Evolutionary conservation across 768 basidiomycete species (phyloP), one percentile per base, ranked within the genome.

Genomic region (Phanerochaete carnosa): DNA sequence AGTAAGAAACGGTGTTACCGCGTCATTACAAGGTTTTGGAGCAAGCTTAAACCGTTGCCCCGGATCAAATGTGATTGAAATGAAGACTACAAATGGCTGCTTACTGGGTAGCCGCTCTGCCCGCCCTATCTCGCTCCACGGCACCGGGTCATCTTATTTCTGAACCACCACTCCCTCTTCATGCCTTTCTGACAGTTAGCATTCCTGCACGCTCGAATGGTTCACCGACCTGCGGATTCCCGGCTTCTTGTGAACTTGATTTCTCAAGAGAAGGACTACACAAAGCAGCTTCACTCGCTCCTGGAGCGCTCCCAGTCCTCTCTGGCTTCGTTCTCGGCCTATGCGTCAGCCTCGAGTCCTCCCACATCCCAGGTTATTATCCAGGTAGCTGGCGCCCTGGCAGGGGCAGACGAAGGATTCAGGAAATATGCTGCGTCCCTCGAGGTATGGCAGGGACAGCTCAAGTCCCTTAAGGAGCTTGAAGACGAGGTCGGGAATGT

Each of bases 401-500:
- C 83, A 0, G 78, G 79, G 12, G 88, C 87, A 0, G 89, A 92
- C 59, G 85, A 89, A 54, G 91, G 88, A 0, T 74, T 93, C 4
- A 76, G 80, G 29, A 73, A 77, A 26, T 93, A 92, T 69, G 80
- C 80, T 0, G 74, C 66, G 9, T 81, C 83, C 0, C 75, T 93
- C 1, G 88, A 92, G 37, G 70, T 79, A 19, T 93, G 90, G 85
- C 78, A 83, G 33, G 83, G 83, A 30, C 77, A 82, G 58, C 78
- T 93, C 62, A 78, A 76, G 61, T 72, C 72, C 2, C 74, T 94
- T 63, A 89, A 86, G 68, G 75, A 75, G 11, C 76, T 89, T 57
- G 90, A 94, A 72, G 88, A 91, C 47, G 90, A 90, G 59, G 83
- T 93, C 3, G 78, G 77, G 3, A 86, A 83, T 64, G 77, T 92